Evolutionary conservation across 495 filamentous ascomycete genomes (phyloP), one percentile per base, ranked within the genome.

Genomic region (Chaetomidium leptoderma): DNA sequence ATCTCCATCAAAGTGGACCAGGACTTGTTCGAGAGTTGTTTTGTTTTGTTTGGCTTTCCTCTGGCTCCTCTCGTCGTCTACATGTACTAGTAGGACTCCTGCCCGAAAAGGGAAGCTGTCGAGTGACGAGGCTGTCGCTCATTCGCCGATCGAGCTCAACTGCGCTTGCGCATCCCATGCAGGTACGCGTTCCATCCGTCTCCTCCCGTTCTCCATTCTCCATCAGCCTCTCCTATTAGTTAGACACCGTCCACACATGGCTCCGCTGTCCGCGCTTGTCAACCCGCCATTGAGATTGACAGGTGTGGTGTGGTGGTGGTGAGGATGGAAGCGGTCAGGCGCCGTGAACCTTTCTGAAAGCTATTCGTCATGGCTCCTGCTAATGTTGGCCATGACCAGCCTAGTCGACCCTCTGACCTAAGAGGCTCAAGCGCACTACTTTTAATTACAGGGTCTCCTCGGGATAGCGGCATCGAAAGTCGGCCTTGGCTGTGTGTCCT

Each of bases 191-290:
- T 52, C 45, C 48, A 47, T 52, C 56, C 21, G 56, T 36, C 56
- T 52, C 56, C 56, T 44, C 48, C 39, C 40, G 46, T 43, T 50
- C 55, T 50, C 55, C 55, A 58, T 58, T n/a, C n/a, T n/a, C n/a
- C n/a, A n/a, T n/a, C n/a, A n/a, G n/a, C n/a, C n/a, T n/a, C n/a
- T n/a, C n/a, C n/a, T n/a, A n/a, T n/a, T n/a, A n/a, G n/a, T n/a
- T n/a, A n/a, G n/a, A n/a, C n/a, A n/a, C 39, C 30, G 52, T 17
- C 40, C 52, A 23, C 40, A 42, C n/a, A n/a, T n/a, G n/a, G n/a
- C n/a, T n/a, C n/a, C n/a, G n/a, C n/a, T n/a, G n/a, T n/a, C n/a
- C n/a, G n/a, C n/a, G n/a, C n/a, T n/a, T n/a, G n/a, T n/a, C n/a
- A n/a, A n/a, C n/a, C n/a, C n/a, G n/a, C n/a, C n/a, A n/a, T n/a